Evolutionary conservation across 805 yeast species (phyloP).

Genomic region (Saccharomyces kudriavzevii): DNA sequence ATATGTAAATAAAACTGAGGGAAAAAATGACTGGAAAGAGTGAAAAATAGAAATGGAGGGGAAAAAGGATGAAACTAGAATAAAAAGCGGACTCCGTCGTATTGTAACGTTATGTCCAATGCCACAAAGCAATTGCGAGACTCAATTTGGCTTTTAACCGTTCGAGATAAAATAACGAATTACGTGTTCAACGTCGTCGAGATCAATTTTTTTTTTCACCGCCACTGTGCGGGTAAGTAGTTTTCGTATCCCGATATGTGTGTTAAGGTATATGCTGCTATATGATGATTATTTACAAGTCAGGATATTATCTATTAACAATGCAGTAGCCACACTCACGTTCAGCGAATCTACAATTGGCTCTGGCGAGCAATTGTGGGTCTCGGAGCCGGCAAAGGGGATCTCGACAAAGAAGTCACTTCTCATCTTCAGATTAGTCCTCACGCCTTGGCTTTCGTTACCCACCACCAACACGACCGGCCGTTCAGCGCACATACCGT

Average conservation of each 20-base stretch:
- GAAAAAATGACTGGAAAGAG: neutral
- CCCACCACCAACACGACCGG: slow-evolving; percentile 76
- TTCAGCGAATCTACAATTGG: slow-evolving; percentile 64
- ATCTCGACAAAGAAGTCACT: slow-evolving; percentile 42
- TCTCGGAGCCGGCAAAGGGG: slow-evolving; percentile 15
- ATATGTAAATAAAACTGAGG: neutral
- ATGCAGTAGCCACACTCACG: slow-evolving; percentile 83
- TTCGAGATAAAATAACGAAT: neutral
- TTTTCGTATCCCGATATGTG: neutral
- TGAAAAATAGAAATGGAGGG: neutral
- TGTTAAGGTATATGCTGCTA: neutral
- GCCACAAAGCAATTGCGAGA: neutral
- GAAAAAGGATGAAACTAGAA: neutral
- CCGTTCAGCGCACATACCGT: slow-evolving; percentile 34
- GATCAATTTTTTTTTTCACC: neutral
- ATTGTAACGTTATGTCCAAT: neutral
- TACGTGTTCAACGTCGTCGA: slow-evolving; percentile 1
- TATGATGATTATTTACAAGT: slow-evolving; percentile 1
- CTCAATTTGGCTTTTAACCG: neutral
- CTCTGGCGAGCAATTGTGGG: neutral
- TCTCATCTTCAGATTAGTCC: slow-evolving; percentile 53
- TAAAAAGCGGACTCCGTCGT: neutral
- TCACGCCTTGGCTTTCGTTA: slow-evolving; percentile 76
- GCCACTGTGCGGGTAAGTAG: neutral
- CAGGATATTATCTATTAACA: slow-evolving; percentile 39